Base-by-base conservation (phyloP, 805 yeast species). In the Yamadazyma takamatsuzukensis region DNA sequence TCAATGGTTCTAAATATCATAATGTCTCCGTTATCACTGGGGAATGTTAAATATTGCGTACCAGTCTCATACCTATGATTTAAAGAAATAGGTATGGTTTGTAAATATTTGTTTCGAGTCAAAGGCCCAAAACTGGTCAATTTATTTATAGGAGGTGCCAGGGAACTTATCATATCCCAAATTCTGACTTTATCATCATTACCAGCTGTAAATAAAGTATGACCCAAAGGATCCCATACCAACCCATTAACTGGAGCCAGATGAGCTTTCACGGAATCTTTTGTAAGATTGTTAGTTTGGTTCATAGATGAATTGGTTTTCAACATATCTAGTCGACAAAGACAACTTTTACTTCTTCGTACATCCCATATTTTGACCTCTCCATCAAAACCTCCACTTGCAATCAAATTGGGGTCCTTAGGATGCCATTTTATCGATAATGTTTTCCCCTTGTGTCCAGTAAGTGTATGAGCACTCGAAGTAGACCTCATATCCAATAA, bases 311-410 rank as follows among this genome's bases (percentile, higher is more conserved):
- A 34, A 28, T 59, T 63, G 1, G 78, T 70, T 12, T 70, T 58
- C 25, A 68, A 55, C 64, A 76, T 63, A 49, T 86, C 89, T 37
- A 86, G 56, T 11, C 78, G 68, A 27, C 78, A 69, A 15, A 85
- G 54, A 47, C 86, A 80, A 21, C 82, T 72, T 12, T 68, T 65
- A 15, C 85, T 74, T 29, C 83, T 61, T 29, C 97, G 60, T 8
- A 87, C 72, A 52, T 89, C 97, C 97, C 97, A 89, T 0, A 89
- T 51, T 32, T 83, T 70, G 6, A 83, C 79, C 28, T 80, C 80
- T 0, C 97, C 96, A 45, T 82, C 86, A 12, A 76, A 71, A 14
- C 90, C 88, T 1, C 95, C 96, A 4, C 87, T 71, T 0, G 89
- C 88, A 2, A 89, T 61, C 3, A 83, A 40, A 46, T 81, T 59